Evolutionary conservation across 1,284 basidiomycete species (phyloP).

Genomic region (Ganoderma lingzhi): DNA sequence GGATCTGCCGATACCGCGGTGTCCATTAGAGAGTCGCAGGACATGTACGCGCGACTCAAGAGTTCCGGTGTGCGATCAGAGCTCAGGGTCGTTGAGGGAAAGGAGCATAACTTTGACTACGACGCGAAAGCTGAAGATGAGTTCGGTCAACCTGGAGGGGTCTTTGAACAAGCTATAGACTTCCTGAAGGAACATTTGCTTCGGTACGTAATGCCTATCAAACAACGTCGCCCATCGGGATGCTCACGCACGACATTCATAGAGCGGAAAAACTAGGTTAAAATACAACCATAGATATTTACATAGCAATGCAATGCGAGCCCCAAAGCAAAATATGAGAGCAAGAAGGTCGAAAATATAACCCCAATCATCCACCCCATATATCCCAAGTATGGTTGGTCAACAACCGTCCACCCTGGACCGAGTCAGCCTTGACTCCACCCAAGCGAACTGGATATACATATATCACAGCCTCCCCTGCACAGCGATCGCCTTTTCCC

Average conservation of each 20-base stretch:
- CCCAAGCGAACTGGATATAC: background rate
- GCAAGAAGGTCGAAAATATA: background rate
- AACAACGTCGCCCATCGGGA: background rate
- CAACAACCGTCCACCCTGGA: background rate
- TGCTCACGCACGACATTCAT: background rate
- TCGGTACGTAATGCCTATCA: background rate
- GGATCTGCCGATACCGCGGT: constrained; percentile 65
- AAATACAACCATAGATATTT: background rate
- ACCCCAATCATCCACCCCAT: background rate
- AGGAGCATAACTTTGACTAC: constrained; percentile 68
- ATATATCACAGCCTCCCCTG: constrained; percentile 10
- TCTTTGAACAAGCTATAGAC: constrained; percentile 47
- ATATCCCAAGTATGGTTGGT: background rate
- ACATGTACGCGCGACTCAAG: constrained; percentile 49
- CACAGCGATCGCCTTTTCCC: constrained; percentile 7
- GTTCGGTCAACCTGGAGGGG: constrained; percentile 37
- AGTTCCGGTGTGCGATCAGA: constrained; percentile 48
- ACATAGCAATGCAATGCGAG: constrained; percentile 10
- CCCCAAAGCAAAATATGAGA: constrained; percentile 6
- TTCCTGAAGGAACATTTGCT: constrained; percentile 39
- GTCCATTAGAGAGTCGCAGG: constrained; percentile 52
- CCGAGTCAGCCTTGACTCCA: background rate
- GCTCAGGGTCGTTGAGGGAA: constrained; percentile 53
- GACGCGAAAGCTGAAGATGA: constrained; percentile 49
- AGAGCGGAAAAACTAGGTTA: background rate